Conservation (phyloP, 176 grass and related monocot genomes). For the Triticum aestivum region DNA sequence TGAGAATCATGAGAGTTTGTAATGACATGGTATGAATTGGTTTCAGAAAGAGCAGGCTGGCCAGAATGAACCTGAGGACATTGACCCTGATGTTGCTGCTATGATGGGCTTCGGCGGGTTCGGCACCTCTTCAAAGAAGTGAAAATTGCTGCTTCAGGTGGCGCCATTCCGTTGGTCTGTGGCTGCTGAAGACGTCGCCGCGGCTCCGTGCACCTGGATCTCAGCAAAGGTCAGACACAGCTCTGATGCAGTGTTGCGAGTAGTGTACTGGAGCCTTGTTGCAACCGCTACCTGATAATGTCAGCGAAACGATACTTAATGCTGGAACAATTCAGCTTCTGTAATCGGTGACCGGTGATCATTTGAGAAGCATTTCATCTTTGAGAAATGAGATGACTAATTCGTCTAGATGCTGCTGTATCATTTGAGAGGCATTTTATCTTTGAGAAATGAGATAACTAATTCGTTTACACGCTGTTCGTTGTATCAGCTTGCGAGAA, state of each 20-base stretch:
- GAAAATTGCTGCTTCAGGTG: neutral
- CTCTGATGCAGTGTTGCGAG: neutral
- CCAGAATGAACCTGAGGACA: constrained; percentile 64
- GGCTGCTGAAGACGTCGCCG: neutral
- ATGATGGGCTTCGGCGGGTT: constrained; percentile 96
- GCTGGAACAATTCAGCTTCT: neutral
- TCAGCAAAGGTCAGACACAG: neutral
- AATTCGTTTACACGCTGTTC: neutral
- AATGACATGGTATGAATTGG: neutral
- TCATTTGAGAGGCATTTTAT: neutral
- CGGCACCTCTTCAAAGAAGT: constrained; percentile 66
- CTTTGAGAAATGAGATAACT: neutral
- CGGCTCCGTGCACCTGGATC: neutral
- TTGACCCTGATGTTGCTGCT: constrained; percentile 78
- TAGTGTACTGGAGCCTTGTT: neutral
- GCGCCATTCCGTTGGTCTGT: neutral
- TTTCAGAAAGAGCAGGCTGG: constrained; percentile 75
- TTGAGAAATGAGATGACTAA: neutral
- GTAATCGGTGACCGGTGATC: neutral
- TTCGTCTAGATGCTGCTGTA: neutral
- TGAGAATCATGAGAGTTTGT: no score
- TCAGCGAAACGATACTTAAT: neutral
- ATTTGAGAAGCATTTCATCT: neutral
- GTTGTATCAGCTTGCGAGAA: neutral
- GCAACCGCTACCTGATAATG: neutral